phyloP scores from a whole-genome alignment of 805 yeast genomes.

The Tetrapisispora phaffii region DNA sequence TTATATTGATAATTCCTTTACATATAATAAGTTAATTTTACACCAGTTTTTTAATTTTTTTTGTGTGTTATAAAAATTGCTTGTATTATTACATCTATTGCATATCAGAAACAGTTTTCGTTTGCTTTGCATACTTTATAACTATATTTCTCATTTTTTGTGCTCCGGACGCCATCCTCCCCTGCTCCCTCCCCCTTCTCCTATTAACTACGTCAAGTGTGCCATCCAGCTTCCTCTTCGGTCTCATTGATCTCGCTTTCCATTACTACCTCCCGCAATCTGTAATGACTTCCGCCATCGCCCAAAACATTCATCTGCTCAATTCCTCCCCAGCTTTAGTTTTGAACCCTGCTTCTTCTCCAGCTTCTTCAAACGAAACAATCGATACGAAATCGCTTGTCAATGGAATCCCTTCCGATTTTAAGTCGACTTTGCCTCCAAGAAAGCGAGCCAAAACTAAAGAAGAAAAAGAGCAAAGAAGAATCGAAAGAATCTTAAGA shows the following conservation, averaged over 20 bases:
- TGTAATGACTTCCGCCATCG: neutral
- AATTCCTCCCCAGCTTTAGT: neutral
- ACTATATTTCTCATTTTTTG: too few species aligned
- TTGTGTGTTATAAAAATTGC: neutral
- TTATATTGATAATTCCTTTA: too few species aligned
- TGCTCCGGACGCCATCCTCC: too few species aligned
- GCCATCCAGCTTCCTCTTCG: neutral
- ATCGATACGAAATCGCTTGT: neutral
- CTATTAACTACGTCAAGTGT: too few species aligned
- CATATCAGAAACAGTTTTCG: too few species aligned
- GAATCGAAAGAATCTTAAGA: slow-evolving; percentile 84
- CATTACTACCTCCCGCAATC: neutral
- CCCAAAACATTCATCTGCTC: neutral
- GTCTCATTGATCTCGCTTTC: neutral
- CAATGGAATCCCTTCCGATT: slow-evolving; percentile 27
- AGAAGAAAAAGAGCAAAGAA: slow-evolving; percentile 94
- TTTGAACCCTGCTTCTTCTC: neutral
- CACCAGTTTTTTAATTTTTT: too few species aligned
- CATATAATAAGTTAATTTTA: too few species aligned
- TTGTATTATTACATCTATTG: neutral
- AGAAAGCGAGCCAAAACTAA: slow-evolving; percentile 93
- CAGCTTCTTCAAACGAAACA: neutral
- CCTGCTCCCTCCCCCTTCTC: too few species aligned
- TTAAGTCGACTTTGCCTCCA: slow-evolving; percentile 65
- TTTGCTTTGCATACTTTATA: neutral